Percentiles rank a stretch among this genome's conserved stretches.
phyloP scores from a whole-genome alignment of 805 yeast species.

The Yarrowia keelungensis region DNA sequence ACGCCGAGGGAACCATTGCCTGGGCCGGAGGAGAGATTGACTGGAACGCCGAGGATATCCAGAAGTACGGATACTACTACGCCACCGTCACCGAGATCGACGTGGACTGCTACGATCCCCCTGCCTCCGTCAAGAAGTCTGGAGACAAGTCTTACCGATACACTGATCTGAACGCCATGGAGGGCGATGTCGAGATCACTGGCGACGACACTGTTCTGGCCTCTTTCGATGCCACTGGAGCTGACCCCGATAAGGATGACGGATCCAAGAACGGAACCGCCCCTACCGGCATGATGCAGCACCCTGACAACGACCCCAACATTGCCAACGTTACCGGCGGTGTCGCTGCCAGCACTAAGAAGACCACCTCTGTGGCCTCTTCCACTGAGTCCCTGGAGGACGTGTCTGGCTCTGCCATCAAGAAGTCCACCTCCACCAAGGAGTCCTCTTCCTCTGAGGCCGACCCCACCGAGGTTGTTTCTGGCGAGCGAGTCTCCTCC shows the following conservation, averaged over 20 bases:
- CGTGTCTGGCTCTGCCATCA: conserved; percentile 39
- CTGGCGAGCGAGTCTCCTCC: conserved; percentile 38
- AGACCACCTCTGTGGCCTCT: conserved; percentile 38
- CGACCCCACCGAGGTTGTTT: conserved; percentile 40
- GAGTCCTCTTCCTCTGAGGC: conserved; percentile 40
- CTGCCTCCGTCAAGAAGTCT: conserved; percentile 57
- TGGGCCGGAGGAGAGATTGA: conserved; percentile 90
- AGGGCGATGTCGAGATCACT: conserved; percentile 63
- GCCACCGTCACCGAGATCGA: conserved; percentile 65
- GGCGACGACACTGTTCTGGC: conserved; percentile 68
- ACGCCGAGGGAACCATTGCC: conserved; percentile 66
- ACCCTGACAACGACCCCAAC: conserved; percentile 33
- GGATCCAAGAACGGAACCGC: conserved; percentile 38
- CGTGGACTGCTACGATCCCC: conserved; percentile 76
- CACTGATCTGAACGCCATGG: conserved; percentile 56
- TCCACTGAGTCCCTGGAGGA: conserved; percentile 43
- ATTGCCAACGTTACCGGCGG: conserved; percentile 36
- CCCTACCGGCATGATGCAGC: conserved; percentile 39
- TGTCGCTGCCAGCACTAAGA: conserved; percentile 35
- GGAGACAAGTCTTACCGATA: conserved; percentile 63
- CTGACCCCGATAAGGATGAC: conserved; percentile 52
- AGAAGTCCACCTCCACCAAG: conserved; percentile 33
- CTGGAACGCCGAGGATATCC: conserved; percentile 80
- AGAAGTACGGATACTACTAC: conserved; percentile 81
- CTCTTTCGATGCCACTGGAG: conserved; percentile 68